phyloP scores from a whole-genome alignment of 306 rosid species.

The Argentina anserina region DNA sequence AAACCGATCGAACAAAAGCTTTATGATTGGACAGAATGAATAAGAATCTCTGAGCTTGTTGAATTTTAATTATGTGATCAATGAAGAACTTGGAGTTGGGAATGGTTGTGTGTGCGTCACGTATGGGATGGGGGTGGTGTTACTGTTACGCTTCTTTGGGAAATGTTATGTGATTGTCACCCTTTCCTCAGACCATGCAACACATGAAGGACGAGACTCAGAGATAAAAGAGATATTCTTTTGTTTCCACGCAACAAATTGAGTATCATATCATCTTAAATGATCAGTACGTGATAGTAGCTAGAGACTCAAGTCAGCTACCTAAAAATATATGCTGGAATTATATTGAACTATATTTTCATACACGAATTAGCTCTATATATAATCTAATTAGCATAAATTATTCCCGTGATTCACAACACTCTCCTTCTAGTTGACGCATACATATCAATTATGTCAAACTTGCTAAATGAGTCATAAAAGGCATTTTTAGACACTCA shows the following conservation, averaged over 20 bases:
- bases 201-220: background rate
- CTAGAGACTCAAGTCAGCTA: too few species aligned
- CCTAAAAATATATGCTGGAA: too few species aligned
- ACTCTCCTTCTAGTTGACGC: too few species aligned
- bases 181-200: conserved; percentile 8
- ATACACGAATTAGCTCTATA: too few species aligned
- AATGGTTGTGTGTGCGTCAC: conserved; percentile 17
- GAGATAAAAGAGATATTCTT: background rate
- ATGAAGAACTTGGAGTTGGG: background rate
- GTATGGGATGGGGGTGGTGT: conserved; percentile 1
- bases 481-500: too few species aligned
- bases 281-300: too few species aligned
- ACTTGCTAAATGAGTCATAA: too few species aligned
- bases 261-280: too few species aligned
- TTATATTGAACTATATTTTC: too few species aligned
- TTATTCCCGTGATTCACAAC: too few species aligned
- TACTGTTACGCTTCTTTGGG: background rate
- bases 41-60: background rate
- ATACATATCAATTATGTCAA: too few species aligned
- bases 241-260: background rate
- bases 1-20: background rate
- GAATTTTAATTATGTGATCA: background rate
- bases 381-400: too few species aligned
- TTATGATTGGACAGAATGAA: conserved; percentile 1
- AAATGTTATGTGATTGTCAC: background rate